phyloP scores from a whole-genome alignment of 202 grass and related monocot species.

The Setaria italica region DNA sequence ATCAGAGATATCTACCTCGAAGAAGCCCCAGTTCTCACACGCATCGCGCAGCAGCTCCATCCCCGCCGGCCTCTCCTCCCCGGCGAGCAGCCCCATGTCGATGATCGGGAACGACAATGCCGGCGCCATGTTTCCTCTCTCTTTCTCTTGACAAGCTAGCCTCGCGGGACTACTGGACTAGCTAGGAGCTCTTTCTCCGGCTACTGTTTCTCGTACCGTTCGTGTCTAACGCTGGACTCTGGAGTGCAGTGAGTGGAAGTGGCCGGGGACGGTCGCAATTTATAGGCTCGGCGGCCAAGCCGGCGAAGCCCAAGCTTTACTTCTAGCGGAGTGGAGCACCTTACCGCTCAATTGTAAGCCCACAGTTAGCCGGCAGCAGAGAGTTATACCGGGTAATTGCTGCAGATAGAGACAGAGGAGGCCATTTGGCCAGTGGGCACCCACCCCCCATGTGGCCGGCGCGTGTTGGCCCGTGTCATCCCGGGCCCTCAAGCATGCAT shows the following conservation, averaged over 20 bases:
- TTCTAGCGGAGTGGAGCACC: neutral
- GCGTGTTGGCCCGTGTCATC: neutral
- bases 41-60: slow-evolving; percentile 83
- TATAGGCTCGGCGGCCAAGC: slow-evolving; percentile 50
- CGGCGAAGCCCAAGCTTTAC: neutral
- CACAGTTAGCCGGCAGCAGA: neutral
- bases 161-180: neutral
- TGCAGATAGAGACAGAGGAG: neutral
- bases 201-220: neutral
- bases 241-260: slow-evolving; percentile 26
- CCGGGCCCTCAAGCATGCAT: neutral
- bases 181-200: neutral
- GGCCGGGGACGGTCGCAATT: slow-evolving; percentile 39
- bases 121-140: slow-evolving; percentile 5
- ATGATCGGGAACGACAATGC: slow-evolving; percentile 72
- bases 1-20: slow-evolving; percentile 57
- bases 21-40: slow-evolving; percentile 97
- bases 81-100: slow-evolving; percentile 69
- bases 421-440: neutral
- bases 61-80: slow-evolving; percentile 46
- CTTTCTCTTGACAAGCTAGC: slow-evolving; percentile 6
- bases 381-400: neutral
- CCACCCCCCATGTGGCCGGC: slow-evolving; percentile 35
- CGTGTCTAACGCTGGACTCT: slow-evolving; percentile 25
- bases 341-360: neutral